Evolutionary conservation across 176 grass and related monocot genomes (phyloP), one percentile per base, ranked within the genome.

Genomic region (Miscanthus lutarioriparius): DNA sequence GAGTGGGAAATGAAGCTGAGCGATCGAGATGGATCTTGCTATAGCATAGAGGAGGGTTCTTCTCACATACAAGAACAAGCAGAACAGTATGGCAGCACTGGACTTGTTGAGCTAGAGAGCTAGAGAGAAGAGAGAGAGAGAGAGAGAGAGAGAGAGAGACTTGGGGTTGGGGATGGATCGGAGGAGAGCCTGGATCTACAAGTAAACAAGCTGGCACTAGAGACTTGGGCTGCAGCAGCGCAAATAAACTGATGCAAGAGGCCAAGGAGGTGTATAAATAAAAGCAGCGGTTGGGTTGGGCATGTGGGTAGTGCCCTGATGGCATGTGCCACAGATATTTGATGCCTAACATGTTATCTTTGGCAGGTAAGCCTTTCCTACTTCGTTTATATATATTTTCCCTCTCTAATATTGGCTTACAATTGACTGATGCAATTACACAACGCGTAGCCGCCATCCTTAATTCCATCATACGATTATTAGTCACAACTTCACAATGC

Each of bases 241-340:
- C 28, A 54, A 89, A 69, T 61, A 89, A 88, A 84, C 27, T 80
- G 69, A 71, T 47, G 82, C 76, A 84, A 85, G 76, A 89, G 69
- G 87, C 82, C 76, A 89, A 89, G 61, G 76, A 80, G 47, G 48
- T 75, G 82, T 74, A 75, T 84, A 89, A 84, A 85, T 85, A 80
- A 84, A 89, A 75, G 48, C 76, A 75, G 78, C 53, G 47, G 87
- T 89, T 80, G 76, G 82, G 81, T 68, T 85, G 82, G 69, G 70
- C 76, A 84, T 89, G 75, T 89, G 81, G 75, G 61, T 59, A 47
- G 69, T 45, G 28, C 70, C 70, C 72, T 84, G 82, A 84, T 84
- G 82, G 33, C 82, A 84, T 89, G 87, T 89, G 85, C 61, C 76
- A 62, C 27, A 75, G 82, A 80, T 80, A 80, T 89, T 80, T 89